phyloP scores from a whole-genome alignment of 2,329 filamentous ascomycete species.

The Fusarium sp. region DNA sequence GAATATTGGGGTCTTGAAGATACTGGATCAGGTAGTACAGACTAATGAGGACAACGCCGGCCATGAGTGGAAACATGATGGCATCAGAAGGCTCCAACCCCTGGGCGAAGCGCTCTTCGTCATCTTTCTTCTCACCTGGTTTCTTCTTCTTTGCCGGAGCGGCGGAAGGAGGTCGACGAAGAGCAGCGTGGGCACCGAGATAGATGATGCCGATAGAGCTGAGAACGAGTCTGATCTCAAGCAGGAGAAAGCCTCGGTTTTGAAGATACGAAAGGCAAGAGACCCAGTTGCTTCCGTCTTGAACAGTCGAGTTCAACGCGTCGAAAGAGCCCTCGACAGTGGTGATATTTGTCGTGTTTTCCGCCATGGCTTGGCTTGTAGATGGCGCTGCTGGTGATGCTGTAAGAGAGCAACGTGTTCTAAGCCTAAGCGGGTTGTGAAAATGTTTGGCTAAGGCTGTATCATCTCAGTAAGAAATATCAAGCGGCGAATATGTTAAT shows the following conservation, averaged over 20 bases:
- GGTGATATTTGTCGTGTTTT: slow-evolving; percentile 41
- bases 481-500: background rate
- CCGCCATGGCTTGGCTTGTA: slow-evolving; percentile 38
- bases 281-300: slow-evolving; percentile 40
- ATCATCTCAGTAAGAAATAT: slow-evolving; percentile 8
- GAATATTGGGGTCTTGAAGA: slow-evolving; percentile 81
- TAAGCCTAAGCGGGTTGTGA: slow-evolving; percentile 12
- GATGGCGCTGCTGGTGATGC: slow-evolving; percentile 10
- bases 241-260: slow-evolving; percentile 58
- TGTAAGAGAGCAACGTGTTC: slow-evolving; percentile 43
- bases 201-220: slow-evolving; percentile 87
- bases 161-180: slow-evolving; percentile 86
- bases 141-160: slow-evolving; percentile 66
- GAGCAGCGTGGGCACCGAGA: slow-evolving; percentile 84
- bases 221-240: slow-evolving; percentile 65
- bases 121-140: slow-evolving; percentile 58
- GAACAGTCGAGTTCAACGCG: slow-evolving; percentile 50
- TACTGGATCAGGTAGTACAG: slow-evolving; percentile 93
- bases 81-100: slow-evolving; percentile 79
- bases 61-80: slow-evolving; percentile 84
- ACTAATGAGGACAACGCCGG: slow-evolving; percentile 76
- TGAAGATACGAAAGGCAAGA: slow-evolving; percentile 51
- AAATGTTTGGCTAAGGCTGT: background rate
- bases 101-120: slow-evolving; percentile 65
- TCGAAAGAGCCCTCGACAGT: slow-evolving; percentile 45